phyloP scores from a whole-genome alignment of 306 rosid species.

The Lithocarpus polystachyus region DNA sequence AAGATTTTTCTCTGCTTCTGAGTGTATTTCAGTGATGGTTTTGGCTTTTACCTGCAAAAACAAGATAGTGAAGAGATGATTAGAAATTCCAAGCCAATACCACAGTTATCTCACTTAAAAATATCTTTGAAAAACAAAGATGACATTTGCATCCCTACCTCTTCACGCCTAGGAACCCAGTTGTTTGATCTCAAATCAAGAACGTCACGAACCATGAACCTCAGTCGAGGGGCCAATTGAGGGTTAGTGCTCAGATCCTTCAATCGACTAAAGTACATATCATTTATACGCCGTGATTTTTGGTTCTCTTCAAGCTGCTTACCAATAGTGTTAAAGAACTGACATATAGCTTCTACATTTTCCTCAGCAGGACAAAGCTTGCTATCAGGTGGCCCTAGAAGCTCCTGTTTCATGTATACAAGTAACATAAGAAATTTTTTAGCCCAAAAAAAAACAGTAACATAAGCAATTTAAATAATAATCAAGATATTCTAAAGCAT shows the following conservation, averaged over 20 bases:
- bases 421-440: conserved; percentile 9
- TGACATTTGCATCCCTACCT: conserved; percentile 45
- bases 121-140: not conserved
- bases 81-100: not conserved
- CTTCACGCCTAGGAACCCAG: conserved; percentile 98
- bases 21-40: conserved; percentile 89
- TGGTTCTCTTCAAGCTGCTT: conserved; percentile 86
- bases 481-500: conserved; percentile 6
- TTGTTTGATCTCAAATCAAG: conserved; percentile 77
- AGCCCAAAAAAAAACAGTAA: no score
- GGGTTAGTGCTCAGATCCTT: conserved; percentile 68
- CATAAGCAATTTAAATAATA: conserved; percentile 10
- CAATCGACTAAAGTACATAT: conserved; percentile 67
- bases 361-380: conserved; percentile 93
- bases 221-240: conserved; percentile 75
- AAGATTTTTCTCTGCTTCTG: conserved; percentile 93
- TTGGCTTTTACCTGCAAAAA: conserved; percentile 74
- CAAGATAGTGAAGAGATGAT: not conserved
- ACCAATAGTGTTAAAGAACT: conserved; percentile 90
- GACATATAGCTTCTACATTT: conserved; percentile 97
- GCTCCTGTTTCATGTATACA: conserved; percentile 60
- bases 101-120: not conserved
- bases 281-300: conserved; percentile 80
- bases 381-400: conserved; percentile 68
- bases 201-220: conserved; percentile 85